Percentiles rank a stretch among this genome's conserved stretches.
Evolutionary conservation across 1,284 basidiomycete species (phyloP).

Genomic region (Laetiporus sulphureus): DNA sequence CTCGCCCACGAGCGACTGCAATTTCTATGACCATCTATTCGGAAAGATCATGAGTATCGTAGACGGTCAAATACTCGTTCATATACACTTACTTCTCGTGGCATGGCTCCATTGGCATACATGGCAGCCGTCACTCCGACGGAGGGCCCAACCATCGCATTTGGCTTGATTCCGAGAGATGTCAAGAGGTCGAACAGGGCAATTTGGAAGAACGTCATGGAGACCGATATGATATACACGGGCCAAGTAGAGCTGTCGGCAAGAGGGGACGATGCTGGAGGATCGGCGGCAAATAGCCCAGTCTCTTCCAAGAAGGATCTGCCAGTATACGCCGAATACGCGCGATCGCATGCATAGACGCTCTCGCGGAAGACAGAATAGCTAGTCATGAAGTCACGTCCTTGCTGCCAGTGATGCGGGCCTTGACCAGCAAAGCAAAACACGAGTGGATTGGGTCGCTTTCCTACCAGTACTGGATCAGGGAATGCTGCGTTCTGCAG

Average conservation of each 20-base stretch:
- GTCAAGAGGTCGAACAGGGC: constrained; percentile 34
- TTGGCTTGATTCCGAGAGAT: constrained; percentile 28
- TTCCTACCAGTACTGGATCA: constrained; percentile 6
- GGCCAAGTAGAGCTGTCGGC: constrained; percentile 1
- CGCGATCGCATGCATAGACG: constrained; percentile 2
- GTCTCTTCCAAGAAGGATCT: constrained; percentile 4
- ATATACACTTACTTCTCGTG: constrained; percentile 7
- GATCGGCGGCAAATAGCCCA: constrained; percentile 2
- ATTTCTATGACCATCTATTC: constrained; percentile 31
- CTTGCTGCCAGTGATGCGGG: constrained; percentile 7
- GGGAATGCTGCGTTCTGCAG: constrained; percentile 4
- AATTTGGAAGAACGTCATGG: constrained; percentile 33
- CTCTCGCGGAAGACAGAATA: constrained; percentile 3
- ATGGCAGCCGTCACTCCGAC: constrained; percentile 36
- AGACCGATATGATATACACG: constrained; percentile 26
- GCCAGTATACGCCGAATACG: constrained; percentile 3
- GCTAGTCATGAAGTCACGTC: constrained; percentile 1
- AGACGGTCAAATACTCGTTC: too few relatives aligned
- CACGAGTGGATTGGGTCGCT: too few relatives aligned
- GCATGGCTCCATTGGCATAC: constrained; percentile 35
- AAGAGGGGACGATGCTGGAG: not conserved
- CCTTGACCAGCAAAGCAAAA: constrained; percentile 11
- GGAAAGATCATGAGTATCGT: not conserved
- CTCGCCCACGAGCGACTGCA: constrained; percentile 31
- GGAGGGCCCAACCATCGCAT: constrained; percentile 34